Percentiles rank a stretch among this genome's conserved stretches.
Conservation (phyloP, 2,329 filamentous ascomycete species). For the Aspergillus jensenii region DNA sequence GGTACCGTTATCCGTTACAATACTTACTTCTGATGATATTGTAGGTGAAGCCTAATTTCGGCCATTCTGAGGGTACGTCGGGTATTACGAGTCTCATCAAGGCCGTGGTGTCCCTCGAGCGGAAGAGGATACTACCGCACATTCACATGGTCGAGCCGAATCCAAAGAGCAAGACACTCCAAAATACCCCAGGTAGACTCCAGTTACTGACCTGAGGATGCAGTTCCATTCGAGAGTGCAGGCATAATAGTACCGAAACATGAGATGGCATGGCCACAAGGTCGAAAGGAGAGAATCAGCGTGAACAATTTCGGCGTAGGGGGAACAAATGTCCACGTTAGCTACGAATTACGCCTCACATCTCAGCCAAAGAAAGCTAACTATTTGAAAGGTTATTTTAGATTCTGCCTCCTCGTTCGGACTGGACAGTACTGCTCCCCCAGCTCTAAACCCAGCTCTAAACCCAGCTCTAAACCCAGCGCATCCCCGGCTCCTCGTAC, state of each 20-base stretch:
- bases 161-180: conserved; percentile 8
- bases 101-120: conserved; percentile 19
- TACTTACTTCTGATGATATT: too few species aligned
- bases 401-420: background rate
- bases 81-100: conserved; percentile 22
- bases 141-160: conserved; percentile 24
- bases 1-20: background rate
- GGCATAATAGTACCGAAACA: conserved; percentile 7
- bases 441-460: background rate
- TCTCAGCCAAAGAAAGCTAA: background rate
- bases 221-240: conserved; percentile 13
- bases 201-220: background rate
- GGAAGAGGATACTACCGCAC: conserved; percentile 18
- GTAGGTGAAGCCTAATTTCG: conserved; percentile 24
- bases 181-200: fast-evolving
- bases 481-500: background rate
- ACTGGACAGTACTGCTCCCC: background rate
- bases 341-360: background rate
- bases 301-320: conserved; percentile 31
- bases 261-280: conserved; percentile 19
- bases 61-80: conserved; percentile 23
- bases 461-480: background rate
- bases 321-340: conserved; percentile 15
- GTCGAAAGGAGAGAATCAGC: conserved; percentile 17
- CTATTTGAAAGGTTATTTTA: background rate